Evolutionary conservation across 352 stramenopile species (phyloP), one percentile per base, ranked within the genome.

Genomic region (Pseudoperonospora humuli): DNA sequence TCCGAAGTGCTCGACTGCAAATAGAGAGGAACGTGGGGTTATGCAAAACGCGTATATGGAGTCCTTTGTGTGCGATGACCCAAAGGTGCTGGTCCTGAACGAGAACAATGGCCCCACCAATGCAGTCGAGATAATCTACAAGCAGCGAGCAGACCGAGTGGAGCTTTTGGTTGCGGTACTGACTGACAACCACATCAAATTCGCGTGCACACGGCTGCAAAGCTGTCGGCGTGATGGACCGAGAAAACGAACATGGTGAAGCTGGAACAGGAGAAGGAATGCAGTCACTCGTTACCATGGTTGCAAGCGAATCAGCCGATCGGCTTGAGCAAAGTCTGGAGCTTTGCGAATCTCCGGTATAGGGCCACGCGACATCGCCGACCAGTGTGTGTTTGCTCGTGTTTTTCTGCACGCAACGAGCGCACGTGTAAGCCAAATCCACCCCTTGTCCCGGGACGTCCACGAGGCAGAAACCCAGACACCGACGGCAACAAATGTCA

Each of bases 111-210:
- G 75, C 73, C 15, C 70, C 64, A 6, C 75, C 71, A 5, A 70
- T 64, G 51, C 73, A 86, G 34, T 88, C 75, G 15, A 88, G 69
- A 45, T 84, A 88, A 31, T 88, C 70, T 5, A 72, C 42, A 1
- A 88, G 46, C 21, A 88, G 38, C 1, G 70, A 77, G 52, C 73
- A 88, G 3, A 85, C 70, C 0, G 70, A 85, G 39, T 81, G 67
- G n/a, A 88, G 64, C 41, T 81, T 84, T 40, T 72, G 54, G 51
- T 79, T 81, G 40, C 67, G 66, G 25, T 78, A 79, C 48, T 88
- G 75, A 44, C 73, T 88, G 32, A 84, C 71, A 45, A 79, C 76
- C 19, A 87, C 75, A 14, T 76, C 66, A 47, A 72, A 79, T 25
- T 74, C 54, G 1, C 39, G 46, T 7, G 55, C 49, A 35, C 39